These are phyloP conservation scores for Penicillium sp. DNA, from an alignment of 2,329 filamentous ascomycete species.

Conservation along the genomic window DNA sequence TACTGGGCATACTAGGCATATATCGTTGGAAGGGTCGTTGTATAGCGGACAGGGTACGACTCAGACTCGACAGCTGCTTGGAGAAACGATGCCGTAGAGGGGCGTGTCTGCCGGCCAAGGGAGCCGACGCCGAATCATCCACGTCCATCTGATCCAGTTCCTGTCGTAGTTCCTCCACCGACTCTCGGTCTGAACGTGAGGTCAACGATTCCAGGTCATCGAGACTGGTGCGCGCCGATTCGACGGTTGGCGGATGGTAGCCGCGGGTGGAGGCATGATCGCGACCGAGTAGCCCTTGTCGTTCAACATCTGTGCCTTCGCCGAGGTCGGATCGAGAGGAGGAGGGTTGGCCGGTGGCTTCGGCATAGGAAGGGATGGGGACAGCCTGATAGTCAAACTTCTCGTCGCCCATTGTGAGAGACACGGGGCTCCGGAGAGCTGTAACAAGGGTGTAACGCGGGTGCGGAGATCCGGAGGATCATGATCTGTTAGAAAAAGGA, in stretches of 20 bases:
- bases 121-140: slow-evolving; percentile 51
- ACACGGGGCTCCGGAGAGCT: slow-evolving; percentile 27
- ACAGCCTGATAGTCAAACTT: slow-evolving; percentile 53
- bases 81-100: slow-evolving; percentile 45
- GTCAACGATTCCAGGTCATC: slow-evolving; percentile 48
- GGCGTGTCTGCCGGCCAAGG: slow-evolving; percentile 25
- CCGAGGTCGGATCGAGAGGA: slow-evolving; percentile 24
- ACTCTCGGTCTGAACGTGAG: slow-evolving; percentile 46
- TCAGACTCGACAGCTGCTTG: slow-evolving; percentile 50
- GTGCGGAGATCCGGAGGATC: slow-evolving; percentile 28
- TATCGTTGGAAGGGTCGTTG: slow-evolving; percentile 44
- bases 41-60: slow-evolving; percentile 50
- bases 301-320: slow-evolving; percentile 38
- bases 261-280: slow-evolving; percentile 38
- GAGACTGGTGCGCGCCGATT: slow-evolving; percentile 61
- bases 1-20: slow-evolving; percentile 25
- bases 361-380: slow-evolving; percentile 75
- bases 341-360: slow-evolving; percentile 45
- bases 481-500: slow-evolving; percentile 29
- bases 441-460: slow-evolving; percentile 24
- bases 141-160: slow-evolving; percentile 87
- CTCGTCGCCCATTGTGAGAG: slow-evolving; percentile 41
- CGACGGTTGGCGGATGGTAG: slow-evolving; percentile 74
- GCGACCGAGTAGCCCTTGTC: slow-evolving; percentile 34
- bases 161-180: slow-evolving; percentile 59